These are phyloP conservation scores for Kwoniella shivajii DNA, from an alignment of 1,284 basidiomycete genomes.

Conservation along the genomic window DNA sequence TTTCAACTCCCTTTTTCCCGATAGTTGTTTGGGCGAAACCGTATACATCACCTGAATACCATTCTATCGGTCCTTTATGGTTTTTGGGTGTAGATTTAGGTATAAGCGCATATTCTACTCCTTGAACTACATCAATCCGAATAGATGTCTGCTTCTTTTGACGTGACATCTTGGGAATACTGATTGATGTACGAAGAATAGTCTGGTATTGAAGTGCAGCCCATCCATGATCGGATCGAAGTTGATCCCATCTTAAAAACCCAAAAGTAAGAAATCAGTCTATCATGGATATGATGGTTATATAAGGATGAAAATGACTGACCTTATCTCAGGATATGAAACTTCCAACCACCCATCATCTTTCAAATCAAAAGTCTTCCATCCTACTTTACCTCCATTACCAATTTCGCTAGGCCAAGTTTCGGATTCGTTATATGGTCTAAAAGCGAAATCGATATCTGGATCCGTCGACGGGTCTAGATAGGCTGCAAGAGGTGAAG, in stretches of 20 bases:
- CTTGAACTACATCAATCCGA: constrained; percentile 42
- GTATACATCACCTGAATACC: constrained; percentile 52
- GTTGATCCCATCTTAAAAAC: constrained; percentile 49
- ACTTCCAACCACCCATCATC: constrained; percentile 39
- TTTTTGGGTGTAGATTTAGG: constrained; percentile 6
- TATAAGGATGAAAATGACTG: constrained; percentile 3
- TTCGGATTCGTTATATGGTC: constrained; percentile 20
- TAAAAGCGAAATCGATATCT: constrained; percentile 38
- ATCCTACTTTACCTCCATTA: constrained; percentile 36
- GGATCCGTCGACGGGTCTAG: constrained; percentile 16
- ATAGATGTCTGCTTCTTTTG: constrained; percentile 13
- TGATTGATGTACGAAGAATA: constrained; percentile 34
- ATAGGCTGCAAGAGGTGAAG: constrained; percentile 41
- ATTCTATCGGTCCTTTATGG: constrained; percentile 20
- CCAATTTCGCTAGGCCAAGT: constrained; percentile 43
- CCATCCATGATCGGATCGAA: constrained; percentile 51
- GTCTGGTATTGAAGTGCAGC: constrained; percentile 45
- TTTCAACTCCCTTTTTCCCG: constrained; percentile 1
- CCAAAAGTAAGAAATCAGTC: not conserved
- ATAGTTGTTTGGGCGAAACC: constrained; percentile 30
- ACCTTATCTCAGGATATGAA: constrained; percentile 39
- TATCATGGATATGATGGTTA: not conserved
- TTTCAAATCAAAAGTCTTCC: constrained; percentile 31
- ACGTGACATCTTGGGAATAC: constrained; percentile 9
- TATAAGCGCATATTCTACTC: constrained; percentile 48